Base-by-base conservation (phyloP, 176 grass and related monocot genomes). In the Zoysia japonica region DNA sequence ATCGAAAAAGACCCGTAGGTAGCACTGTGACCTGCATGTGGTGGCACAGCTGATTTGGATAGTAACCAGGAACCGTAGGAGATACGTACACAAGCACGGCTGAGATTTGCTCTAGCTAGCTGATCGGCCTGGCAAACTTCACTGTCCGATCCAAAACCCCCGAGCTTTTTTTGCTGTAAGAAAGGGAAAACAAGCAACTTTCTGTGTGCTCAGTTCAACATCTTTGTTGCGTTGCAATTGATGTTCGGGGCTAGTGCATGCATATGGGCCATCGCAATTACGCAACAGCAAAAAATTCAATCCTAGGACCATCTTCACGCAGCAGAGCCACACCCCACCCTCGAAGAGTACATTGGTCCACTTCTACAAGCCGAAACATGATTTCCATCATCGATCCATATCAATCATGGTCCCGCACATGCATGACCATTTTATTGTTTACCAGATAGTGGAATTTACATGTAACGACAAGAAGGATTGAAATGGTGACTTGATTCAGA, bases 301-400 rank as follows among this genome's bases (percentile, higher is more conserved):
- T 76, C 72, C 47, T 38, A 72, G 87, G 87, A 85, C 83, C 72
- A 88, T 88, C 47, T 9, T 15, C 44, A 28, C 28, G 17, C 53
- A 12, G 38, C 50, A 70, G 28, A 50, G 47, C 61, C 68, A 38
- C 60, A 75, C 69, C 7, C 86, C 86, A 81, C 50, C 43, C 73
- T 77, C 59, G 12, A 57, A 49, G 56, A 44, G 36, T 67, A 81
- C 12, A 13, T 68, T 73, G 87, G 83, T 77, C 83, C 82, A 85
- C 72, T 85, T 89, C 83, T 85, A n/a, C 77, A 60, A 61, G n/a
- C 61, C 59, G 11, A 61, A 61, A 45, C 49, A 72, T 77, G 78
- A 62, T 85, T 51, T 81, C 56, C 54, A 70, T 47, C 76, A 61
- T 53, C 39, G 8, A 53, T 52, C 14, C 52, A 67, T 28, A 42